phyloP scores from a whole-genome alignment of 305 asterid genomes.

The Fraxinus albicans region DNA sequence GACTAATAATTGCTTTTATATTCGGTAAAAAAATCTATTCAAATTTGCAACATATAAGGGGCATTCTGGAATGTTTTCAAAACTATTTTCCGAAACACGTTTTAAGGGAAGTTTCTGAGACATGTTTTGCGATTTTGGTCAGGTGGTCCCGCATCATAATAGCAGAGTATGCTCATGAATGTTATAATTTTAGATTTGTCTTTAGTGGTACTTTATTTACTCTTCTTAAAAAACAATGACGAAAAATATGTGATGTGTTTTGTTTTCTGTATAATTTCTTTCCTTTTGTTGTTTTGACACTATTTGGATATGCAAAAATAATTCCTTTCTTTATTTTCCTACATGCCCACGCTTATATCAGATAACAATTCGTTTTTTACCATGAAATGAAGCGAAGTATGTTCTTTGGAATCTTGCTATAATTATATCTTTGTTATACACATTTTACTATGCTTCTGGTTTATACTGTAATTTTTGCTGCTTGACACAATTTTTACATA shows the following conservation, averaged over 20 bases:
- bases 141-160: neutral
- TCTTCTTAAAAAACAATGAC: neutral
- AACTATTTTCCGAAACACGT: neutral
- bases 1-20: neutral
- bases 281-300: neutral
- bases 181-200: neutral
- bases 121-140: slow-evolving; percentile 4
- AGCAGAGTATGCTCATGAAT: neutral
- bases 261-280: neutral
- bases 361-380: neutral
- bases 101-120: neutral
- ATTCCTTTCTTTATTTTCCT: neutral
- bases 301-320: neutral
- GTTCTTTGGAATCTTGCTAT: neutral
- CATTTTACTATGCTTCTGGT: slow-evolving; percentile 14
- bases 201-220: neutral
- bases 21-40: neutral
- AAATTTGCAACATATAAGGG: neutral
- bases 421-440: slow-evolving; percentile 2
- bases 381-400: neutral
- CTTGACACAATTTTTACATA: slow-evolving; percentile 15
- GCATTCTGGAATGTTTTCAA: neutral
- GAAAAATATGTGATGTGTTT: neutral
- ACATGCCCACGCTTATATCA: neutral
- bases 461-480: slow-evolving; percentile 1